These are phyloP conservation scores for Chionographis japonica DNA, from an alignment of 106 monocot species.

Conservation along the genomic window DNA sequence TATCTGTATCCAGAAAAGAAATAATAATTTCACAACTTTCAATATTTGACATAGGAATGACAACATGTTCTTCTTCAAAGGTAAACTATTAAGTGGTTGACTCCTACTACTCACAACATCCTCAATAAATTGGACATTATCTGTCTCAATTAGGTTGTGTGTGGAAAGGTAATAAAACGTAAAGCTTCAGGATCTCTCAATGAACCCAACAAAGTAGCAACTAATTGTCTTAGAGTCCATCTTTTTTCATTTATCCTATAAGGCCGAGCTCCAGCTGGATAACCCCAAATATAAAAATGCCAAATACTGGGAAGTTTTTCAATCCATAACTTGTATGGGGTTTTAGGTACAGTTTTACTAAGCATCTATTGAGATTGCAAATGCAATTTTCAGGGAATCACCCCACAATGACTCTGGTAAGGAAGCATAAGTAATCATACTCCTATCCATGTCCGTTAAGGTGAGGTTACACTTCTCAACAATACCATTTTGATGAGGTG, in stretches of 20 bases:
- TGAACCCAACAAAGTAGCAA: neutral
- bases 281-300: neutral
- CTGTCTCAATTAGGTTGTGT: neutral
- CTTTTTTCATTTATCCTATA: neutral
- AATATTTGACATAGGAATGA: neutral
- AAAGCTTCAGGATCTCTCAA: neutral
- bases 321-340: neutral
- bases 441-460: neutral
- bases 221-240: neutral
- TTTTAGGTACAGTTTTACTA: too few relatives aligned
- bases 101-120: slow-evolving; percentile 1
- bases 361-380: neutral
- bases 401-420: neutral
- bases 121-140: neutral
- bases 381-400: neutral
- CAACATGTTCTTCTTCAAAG: slow-evolving; percentile 2
- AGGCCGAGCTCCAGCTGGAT: neutral
- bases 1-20: too few relatives aligned
- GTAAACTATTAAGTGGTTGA: neutral
- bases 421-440: neutral
- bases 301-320: neutral
- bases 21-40: too few relatives aligned
- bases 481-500: neutral
- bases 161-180: neutral
- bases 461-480: neutral